Evolutionary conservation across 225 moss, liverwort and hornwort genomes (phyloP).

Genomic region (Marchantia polymorpha): DNA sequence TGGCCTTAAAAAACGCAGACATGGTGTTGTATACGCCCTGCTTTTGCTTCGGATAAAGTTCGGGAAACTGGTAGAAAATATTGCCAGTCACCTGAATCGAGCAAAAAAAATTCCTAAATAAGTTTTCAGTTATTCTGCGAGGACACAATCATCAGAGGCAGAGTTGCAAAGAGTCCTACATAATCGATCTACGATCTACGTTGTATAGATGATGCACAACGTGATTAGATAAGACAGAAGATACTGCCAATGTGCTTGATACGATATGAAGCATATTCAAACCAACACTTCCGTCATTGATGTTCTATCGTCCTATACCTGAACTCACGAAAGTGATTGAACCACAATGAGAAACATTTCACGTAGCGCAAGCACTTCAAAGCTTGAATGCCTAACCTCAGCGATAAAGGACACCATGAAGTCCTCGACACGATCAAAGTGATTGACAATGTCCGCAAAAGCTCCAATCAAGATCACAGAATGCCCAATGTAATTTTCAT

Average conservation of each 20-base stretch:
- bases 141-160: background rate
- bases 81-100: conserved; percentile 70
- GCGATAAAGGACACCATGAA: conserved; percentile 91
- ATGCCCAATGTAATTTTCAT: conserved; percentile 66
- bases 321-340: no score
- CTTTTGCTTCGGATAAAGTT: conserved; percentile 87
- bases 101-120: conserved; percentile 21
- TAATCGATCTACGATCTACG: background rate
- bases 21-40: conserved; percentile 62
- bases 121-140: background rate
- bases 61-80: conserved; percentile 84
- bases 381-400: conserved; percentile 50
- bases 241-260: background rate
- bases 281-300: background rate
- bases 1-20: conserved; percentile 62
- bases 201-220: background rate
- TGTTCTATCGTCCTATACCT: no score
- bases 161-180: background rate
- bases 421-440: conserved; percentile 77
- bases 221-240: background rate
- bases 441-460: conserved; percentile 79
- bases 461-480: conserved; percentile 82
- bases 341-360: no score
- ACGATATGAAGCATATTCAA: background rate
- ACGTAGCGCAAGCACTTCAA: background rate